Conservation (phyloP, 176 grass and related monocot genomes). For the Alloteropsis semialata region DNA sequence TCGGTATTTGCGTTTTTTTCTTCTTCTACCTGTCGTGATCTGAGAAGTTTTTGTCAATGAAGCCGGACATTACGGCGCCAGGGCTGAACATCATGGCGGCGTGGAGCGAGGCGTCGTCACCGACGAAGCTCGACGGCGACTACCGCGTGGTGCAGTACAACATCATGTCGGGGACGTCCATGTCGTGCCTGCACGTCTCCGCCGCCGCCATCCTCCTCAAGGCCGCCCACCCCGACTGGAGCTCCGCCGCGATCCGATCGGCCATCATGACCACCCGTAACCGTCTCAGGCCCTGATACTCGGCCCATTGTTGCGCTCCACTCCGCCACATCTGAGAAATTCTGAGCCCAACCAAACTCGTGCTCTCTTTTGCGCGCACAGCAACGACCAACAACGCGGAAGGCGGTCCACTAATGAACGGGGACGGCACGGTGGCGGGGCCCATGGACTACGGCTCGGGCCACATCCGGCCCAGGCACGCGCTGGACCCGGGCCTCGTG, state of each 20-base stretch:
- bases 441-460: slow-evolving; percentile 80
- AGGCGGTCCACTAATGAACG: slow-evolving; percentile 53
- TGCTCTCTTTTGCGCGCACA: background rate
- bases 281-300: background rate
- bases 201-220: slow-evolving; percentile 65
- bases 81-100: slow-evolving; percentile 96
- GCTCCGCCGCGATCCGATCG: slow-evolving; percentile 74
- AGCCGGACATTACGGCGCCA: slow-evolving; percentile 87
- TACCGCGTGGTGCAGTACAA: slow-evolving; percentile 80
- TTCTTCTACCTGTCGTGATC: too few species aligned
- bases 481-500: slow-evolving; percentile 74
- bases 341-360: background rate
- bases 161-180: slow-evolving; percentile 86
- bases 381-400: slow-evolving; percentile 45
- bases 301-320: background rate
- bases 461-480: slow-evolving; percentile 71
- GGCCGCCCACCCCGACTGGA: slow-evolving; percentile 76
- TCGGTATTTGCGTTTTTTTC: too few species aligned
- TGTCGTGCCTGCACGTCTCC: slow-evolving; percentile 94
- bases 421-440: slow-evolving; percentile 37
- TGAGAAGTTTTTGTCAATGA: background rate
- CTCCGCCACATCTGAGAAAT: background rate
- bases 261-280: slow-evolving; percentile 96
- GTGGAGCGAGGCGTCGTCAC: slow-evolving; percentile 84
- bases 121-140: slow-evolving; percentile 84